A percentile compares a stretch with the other conserved stretches of the same genome.
These are phyloP conservation scores for Halophytophthora batemanensis DNA, from an alignment of 352 stramenopile species.

Conservation along the genomic window DNA sequence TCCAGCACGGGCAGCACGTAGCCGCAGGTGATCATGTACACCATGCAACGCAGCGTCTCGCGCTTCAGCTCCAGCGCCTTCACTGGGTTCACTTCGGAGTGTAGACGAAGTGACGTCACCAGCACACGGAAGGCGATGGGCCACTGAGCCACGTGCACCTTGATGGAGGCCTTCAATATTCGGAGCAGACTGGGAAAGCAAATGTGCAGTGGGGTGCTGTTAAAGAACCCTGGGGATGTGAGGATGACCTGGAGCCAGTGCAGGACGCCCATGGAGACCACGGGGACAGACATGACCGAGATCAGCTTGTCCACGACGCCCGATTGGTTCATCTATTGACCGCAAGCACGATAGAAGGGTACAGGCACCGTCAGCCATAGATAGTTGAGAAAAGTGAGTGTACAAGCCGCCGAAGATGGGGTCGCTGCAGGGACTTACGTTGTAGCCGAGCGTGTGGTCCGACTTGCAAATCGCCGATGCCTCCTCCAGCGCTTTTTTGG, in stretches of 20 bases:
- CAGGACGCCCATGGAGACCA: constrained; percentile 83
- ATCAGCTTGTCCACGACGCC: constrained; percentile 79
- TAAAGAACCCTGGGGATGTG: constrained; percentile 70
- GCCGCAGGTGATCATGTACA: constrained; percentile 85
- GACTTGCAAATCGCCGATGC: constrained; percentile 80
- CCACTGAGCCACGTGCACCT: constrained; percentile 76
- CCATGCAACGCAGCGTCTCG: constrained; percentile 81
- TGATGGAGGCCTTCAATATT: constrained; percentile 77
- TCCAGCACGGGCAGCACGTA: constrained; percentile 84
- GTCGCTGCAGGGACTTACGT: constrained; percentile 38
- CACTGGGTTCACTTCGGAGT: constrained; percentile 80
- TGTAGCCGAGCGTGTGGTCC: constrained; percentile 85
- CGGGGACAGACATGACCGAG: constrained; percentile 71
- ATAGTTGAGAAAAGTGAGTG: not conserved
- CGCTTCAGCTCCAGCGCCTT: constrained; percentile 85
- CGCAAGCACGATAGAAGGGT: not conserved
- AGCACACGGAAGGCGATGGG: constrained; percentile 79
- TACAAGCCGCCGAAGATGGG: not conserved
- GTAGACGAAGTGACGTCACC: constrained; percentile 66
- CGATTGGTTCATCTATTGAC: constrained; percentile 77
- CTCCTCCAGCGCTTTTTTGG: constrained; percentile 65
- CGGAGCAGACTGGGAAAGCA: constrained; percentile 80
- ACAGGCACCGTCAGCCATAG: not conserved
- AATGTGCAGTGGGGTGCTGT: constrained; percentile 81
- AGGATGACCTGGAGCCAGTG: constrained; percentile 83